These are phyloP conservation scores for Myochromella boudieri DNA, from an alignment of 768 basidiomycete genomes.

Conservation along the genomic window DNA sequence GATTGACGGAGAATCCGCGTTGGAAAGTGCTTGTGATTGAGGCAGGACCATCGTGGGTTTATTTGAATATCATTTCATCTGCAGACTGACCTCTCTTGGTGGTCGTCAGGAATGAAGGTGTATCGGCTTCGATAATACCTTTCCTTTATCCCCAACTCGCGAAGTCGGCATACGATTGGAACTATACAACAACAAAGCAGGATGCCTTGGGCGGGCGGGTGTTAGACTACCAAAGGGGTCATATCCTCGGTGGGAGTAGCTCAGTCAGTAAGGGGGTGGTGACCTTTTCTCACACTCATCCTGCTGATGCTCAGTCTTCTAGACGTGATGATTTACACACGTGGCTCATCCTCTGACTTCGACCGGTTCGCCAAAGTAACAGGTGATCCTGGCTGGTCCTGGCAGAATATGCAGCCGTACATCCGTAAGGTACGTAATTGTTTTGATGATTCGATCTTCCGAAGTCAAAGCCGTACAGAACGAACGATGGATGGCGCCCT, in stretches of 20 bases:
- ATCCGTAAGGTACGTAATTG: constrained; percentile 17
- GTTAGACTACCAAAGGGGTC: constrained; percentile 21
- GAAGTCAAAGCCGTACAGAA: constrained; percentile 11
- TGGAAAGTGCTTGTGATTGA: constrained; percentile 14
- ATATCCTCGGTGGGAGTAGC: constrained; percentile 30
- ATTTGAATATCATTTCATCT: neutral
- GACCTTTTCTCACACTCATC: neutral
- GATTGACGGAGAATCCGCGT: constrained; percentile 12
- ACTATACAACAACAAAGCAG: constrained; percentile 26
- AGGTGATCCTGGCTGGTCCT: constrained; percentile 29
- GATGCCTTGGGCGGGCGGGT: constrained; percentile 17
- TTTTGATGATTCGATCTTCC: neutral
- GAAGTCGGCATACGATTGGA: constrained; percentile 23
- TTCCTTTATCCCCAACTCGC: constrained; percentile 10
- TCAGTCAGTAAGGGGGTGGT: constrained; percentile 25
- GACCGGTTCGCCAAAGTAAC: constrained; percentile 24
- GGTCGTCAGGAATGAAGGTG: constrained; percentile 7
- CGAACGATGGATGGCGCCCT: constrained; percentile 28
- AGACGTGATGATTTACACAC: constrained; percentile 24
- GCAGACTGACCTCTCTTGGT: neutral
- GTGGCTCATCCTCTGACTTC: constrained; percentile 25
- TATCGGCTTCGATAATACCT: constrained; percentile 11
- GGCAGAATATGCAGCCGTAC: constrained; percentile 21
- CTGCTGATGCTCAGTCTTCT: neutral
- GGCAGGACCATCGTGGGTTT: constrained; percentile 13